Base-by-base conservation (phyloP, 176 grass and related monocot species). In the Raddia guianensis region DNA sequence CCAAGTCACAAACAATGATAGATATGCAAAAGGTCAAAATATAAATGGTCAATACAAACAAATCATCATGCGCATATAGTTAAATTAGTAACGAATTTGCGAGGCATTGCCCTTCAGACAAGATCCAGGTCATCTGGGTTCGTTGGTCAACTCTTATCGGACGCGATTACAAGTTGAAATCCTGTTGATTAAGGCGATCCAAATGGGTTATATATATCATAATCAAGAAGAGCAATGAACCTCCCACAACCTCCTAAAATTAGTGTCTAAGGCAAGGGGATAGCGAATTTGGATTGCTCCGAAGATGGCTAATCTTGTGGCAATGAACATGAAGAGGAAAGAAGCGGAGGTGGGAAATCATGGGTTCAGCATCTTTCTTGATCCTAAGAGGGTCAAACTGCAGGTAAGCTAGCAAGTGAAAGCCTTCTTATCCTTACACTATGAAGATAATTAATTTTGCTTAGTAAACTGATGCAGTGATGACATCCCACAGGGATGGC, bases 291-390 rank as follows among this genome's bases (percentile, higher is more conserved):
- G 32, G 55, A 59, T 18, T 53, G 46, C 14, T 10, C 57, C 53
- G n/a, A 75, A 76, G 21, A 84, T 89, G 87, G 61, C 87, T 77
- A 64, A 66, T 79, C 66, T 80, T 58, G 70, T 54, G 72, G 60
- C 75, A 1, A 83, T 86, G 63, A 86, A 68, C 81, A 75, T 81
- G 56, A 93, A 90, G 79, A 88, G 91, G 77, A 87, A 88, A 65
- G 80, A 87, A 68, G 78, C 63, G 20, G 76, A 87, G 40, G 76
- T 88, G 61, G 52, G 14, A 56, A 56, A 19, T 73, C 78, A 87
- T 87, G 91, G 88, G 45, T 79, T 88, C 9, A 72, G 68, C 55
- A 35, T 83, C 8, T 83, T 84, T 42, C 61, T 74, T 69, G 71
- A 85, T 63, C 77, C 78, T 50, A 90, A 90, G 66, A 90, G 80